Base-by-base conservation (phyloP, 2,329 filamentous ascomycete species). In the Monosporascus cannonballus region DNA sequence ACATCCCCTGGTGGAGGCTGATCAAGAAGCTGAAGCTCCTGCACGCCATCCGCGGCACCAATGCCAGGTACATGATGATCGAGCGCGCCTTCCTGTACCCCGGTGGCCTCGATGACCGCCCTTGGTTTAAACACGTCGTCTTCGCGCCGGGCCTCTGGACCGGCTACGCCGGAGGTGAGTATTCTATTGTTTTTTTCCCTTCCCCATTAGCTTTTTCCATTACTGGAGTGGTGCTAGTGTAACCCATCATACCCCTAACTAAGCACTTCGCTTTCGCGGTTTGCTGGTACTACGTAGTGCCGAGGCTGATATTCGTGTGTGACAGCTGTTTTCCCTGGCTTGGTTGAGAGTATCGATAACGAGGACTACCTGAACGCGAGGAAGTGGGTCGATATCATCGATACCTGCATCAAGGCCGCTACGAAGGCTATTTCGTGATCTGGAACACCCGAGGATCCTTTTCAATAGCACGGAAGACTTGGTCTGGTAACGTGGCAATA, bases 71-170 rank as follows among this genome's bases (percentile, higher is more conserved):
- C 76, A 96, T 96, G 77, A 75, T 77, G 8, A 73, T 97, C 0
- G 93, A 97, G 69, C 78, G 91, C 17, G 77, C 85, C 49, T 96
- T 96, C 69, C 63, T 96, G 56, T 87, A 90, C 62, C 72, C 82
- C 4, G 76, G 79, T 3, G 93, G 93, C 1, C 72, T 97, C 20
- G 92, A 96, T 67, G 83, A 84, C 1, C 76, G 93, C 54, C 75
- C 76, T 24, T 96, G 91, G 91, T 97, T 93, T 75, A 96, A 96
- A 74, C 93, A 96, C 64, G 87, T 96, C 2, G 87, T 96, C 1
- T 96, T 95, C 70, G 92, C 92, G 1, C 92, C 92, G 0, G 92
- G 92, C 0, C 69, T 93, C 47, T 96, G 91, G 90, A 96, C 90
- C 0, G 92, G 92, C 0, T 96, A 96, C 69, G 76, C 90, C 0